Base-by-base conservation (phyloP, 164 flowering plant species). In the Annona cherimola region DNA sequence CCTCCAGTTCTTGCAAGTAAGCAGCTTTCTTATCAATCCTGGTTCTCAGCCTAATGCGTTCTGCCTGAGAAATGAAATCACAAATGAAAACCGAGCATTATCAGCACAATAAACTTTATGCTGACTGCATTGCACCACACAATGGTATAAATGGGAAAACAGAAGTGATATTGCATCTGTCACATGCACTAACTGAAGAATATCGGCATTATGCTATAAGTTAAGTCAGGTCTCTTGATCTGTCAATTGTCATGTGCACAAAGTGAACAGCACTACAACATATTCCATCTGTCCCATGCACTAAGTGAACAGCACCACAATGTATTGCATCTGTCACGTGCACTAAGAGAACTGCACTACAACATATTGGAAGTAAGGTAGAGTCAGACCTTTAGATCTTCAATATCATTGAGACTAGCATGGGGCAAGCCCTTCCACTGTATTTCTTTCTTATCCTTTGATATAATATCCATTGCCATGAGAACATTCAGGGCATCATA, bases 381-480 rank as follows among this genome's bases (percentile, higher is more conserved):
- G 62, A 20, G 41, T 50, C 76, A 76, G 63, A 88, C 95, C 93
- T 90, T 90, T 75, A 90, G 73, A 75, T 90, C 91, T 82, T 88
- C 91, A 70, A 90, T 80, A 73, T 90, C 91, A 82, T 77, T 85
- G 61, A 77, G 63, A 78, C 85, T 86, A 50, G 93, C 89, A 57
- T 85, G 85, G 75, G 96, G 96, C 61, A 88, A 84, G 55, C 96
- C 96, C 73, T 81, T 90, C 96, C 96, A 90, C 65, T 87, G 93
- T 77, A 90, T 90, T 70, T 90, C 95, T 45, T 90, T 90, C 77
- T 89, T 90, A 78, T 90, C 91, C 78, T 90, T 90, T 19, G 96
- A 88, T 76, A 90, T 86, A 54, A 90, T 90, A 81, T 90, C 96
- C 91, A 90, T 88, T 42, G 96, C 96, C 96, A 90, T 90, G 67